phyloP scores from a whole-genome alignment of 805 yeast species.

The Candida qinlingensis region DNA sequence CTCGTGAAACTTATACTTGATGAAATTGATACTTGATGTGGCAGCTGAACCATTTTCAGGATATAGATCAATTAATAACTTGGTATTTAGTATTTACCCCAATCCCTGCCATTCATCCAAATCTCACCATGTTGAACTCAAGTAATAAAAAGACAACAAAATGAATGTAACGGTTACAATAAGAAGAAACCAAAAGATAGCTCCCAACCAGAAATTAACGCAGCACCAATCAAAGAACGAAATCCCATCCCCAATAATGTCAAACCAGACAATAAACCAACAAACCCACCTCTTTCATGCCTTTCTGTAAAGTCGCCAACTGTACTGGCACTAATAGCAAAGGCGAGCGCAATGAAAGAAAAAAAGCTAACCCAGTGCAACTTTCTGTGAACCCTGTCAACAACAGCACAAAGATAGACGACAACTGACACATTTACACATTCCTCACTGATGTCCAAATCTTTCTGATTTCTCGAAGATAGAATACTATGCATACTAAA shows the following conservation, averaged over 20 bases:
- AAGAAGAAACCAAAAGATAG: conserved; percentile 69
- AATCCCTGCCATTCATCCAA: conserved; percentile 50
- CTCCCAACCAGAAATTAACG: conserved; percentile 39
- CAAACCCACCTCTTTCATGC: conserved; percentile 62
- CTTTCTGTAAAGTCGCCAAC: conserved; percentile 69
- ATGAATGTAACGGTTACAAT: conserved; percentile 49
- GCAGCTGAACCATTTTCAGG: conserved; percentile 72
- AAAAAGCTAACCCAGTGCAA: conserved; percentile 70
- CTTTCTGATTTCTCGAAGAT: too few species aligned
- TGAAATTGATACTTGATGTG: conserved; percentile 64
- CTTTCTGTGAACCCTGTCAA: conserved; percentile 51
- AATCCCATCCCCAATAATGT: conserved; percentile 70
- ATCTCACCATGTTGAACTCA: conserved; percentile 36
- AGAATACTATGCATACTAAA: too few species aligned
- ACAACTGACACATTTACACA: conserved; percentile 70
- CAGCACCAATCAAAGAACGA: conserved; percentile 65
- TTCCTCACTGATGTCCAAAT: conserved; percentile 53
- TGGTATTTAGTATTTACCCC: conserved; percentile 55
- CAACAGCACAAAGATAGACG: conserved; percentile 57
- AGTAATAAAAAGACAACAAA: conserved; percentile 43
- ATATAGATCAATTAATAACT: conserved; percentile 70
- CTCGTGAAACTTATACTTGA: conserved; percentile 30
- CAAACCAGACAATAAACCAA: conserved; percentile 61
- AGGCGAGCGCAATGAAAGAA: conserved; percentile 67
- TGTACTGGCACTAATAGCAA: conserved; percentile 64